phyloP scores from a whole-genome alignment of 192 early-diverging fungal genomes.

The Backusella mclennaniae region DNA sequence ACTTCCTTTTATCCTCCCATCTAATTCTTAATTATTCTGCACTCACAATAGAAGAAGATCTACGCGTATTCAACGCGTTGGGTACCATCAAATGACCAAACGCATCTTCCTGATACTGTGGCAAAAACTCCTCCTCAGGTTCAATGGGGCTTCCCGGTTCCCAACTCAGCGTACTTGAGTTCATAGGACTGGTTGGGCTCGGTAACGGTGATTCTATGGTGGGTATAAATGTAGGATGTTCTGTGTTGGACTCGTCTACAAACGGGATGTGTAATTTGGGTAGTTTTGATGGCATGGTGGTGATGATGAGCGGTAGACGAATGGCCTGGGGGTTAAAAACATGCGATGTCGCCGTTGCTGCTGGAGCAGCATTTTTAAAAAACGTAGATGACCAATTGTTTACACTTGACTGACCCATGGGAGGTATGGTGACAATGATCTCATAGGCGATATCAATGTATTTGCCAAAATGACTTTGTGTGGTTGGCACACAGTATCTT shows the following conservation, averaged over 20 bases:
- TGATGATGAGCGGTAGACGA: not conserved
- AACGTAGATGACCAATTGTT: not conserved
- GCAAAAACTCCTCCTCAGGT: not conserved
- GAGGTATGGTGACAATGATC: conserved; percentile 19
- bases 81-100: conserved; percentile 10
- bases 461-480: conserved; percentile 12
- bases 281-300: not conserved
- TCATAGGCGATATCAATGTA: conserved; percentile 22
- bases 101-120: not conserved
- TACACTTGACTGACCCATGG: not conserved
- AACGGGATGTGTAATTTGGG: not conserved
- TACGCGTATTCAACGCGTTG: not conserved
- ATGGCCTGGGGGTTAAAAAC: not conserved
- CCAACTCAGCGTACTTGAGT: not conserved
- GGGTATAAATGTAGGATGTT: not conserved
- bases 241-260: not conserved
- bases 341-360: not conserved
- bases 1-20: not conserved
- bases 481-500: conserved; percentile 16
- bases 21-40: not conserved
- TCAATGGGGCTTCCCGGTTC: not conserved
- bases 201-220: conserved; percentile 5
- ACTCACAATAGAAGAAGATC: not conserved
- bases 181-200: not conserved
- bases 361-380: no score